Conservation (phyloP, 176 grass and related monocot species). For the Bolboschoenus planiculmis region DNA sequence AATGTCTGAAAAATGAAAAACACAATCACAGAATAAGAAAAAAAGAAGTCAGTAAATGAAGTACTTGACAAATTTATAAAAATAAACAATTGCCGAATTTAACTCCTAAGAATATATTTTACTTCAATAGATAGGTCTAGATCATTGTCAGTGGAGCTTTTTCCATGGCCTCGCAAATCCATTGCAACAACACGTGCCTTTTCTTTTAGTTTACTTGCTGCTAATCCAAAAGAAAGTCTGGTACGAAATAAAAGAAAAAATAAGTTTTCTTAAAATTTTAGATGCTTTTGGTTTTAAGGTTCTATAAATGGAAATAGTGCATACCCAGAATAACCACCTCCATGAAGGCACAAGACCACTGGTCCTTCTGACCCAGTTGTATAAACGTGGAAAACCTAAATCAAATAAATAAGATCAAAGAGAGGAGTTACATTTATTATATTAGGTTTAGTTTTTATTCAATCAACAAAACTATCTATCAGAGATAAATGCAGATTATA, state of each 20-base stretch:
- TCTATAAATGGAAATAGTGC: constrained; percentile 2
- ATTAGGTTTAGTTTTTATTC: neutral
- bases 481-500: neutral
- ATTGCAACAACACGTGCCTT: constrained; percentile 68
- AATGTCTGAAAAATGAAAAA: constrained; percentile 57
- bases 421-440: constrained; percentile 17
- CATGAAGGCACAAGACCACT: constrained; percentile 87
- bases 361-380: constrained; percentile 74
- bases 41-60: neutral
- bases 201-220: constrained; percentile 72
- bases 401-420: neutral
- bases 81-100: neutral
- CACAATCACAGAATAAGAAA: neutral
- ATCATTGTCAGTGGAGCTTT: constrained; percentile 70
- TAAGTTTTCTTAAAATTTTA: neutral
- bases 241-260: constrained; percentile 14
- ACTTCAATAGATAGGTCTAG: constrained; percentile 86
- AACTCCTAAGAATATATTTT: constrained; percentile 18
- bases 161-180: constrained; percentile 90
- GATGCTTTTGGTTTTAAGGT: neutral
- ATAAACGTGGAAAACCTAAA: constrained; percentile 80
- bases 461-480: neutral
- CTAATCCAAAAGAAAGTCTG: constrained; percentile 95
- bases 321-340: constrained; percentile 94
- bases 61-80: neutral